Evolutionary conservation across 192 early-diverging fungal species (phyloP).

Genomic region (Podila verticillata): DNA sequence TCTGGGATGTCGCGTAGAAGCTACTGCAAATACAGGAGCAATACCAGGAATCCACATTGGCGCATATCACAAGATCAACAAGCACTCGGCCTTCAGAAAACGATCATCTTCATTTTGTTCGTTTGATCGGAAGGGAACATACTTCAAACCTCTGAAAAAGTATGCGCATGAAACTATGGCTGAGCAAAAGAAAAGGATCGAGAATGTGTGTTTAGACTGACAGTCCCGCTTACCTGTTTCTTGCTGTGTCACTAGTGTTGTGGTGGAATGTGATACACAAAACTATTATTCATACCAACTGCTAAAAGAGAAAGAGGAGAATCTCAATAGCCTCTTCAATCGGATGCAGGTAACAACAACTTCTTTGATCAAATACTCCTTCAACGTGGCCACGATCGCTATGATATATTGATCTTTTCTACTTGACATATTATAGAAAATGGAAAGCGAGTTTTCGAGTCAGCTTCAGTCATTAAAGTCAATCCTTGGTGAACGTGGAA

Average conservation of each 20-base stretch:
- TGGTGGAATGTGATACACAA: conserved; percentile 38
- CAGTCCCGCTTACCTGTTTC: no score
- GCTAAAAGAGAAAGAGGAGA: conserved; percentile 45
- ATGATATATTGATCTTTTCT: not conserved
- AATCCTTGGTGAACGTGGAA: conserved; percentile 17
- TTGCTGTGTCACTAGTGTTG: conserved; percentile 5
- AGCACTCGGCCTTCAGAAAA: conserved; percentile 28
- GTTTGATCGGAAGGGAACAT: conserved; percentile 12
- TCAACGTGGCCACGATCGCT: no score
- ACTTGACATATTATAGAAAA: conserved; percentile 4
- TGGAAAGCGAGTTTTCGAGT: conserved; percentile 33
- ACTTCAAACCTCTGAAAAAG: conserved; percentile 18
- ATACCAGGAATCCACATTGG: conserved; percentile 25
- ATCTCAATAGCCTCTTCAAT: conserved; percentile 7
- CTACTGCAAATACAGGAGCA: conserved; percentile 6
- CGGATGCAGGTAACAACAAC: conserved; percentile 24
- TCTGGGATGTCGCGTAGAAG: conserved; percentile 24
- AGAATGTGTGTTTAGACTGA: no score
- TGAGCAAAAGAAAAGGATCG: no score
- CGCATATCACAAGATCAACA: conserved; percentile 16
- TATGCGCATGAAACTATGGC: not conserved
- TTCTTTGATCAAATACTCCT: no score
- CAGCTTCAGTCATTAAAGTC: conserved; percentile 19
- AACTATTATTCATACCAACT: conserved; percentile 38
- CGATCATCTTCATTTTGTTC: conserved; percentile 27